Evolutionary conservation across 192 early-diverging fungal genomes (phyloP).

Genomic region (Linnemannia schmuckeri): DNA sequence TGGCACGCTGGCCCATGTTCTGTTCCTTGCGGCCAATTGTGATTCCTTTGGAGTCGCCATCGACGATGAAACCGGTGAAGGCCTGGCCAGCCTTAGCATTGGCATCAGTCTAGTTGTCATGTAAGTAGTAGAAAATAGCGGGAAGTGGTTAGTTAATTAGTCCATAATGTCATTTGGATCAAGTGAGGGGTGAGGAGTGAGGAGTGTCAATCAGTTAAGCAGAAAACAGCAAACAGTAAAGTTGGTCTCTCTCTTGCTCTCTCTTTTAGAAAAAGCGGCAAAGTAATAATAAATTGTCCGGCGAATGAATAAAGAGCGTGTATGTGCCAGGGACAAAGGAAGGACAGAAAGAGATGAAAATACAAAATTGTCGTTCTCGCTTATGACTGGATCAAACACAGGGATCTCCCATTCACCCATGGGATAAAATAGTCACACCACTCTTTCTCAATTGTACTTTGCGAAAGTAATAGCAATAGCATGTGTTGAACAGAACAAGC

Average conservation of each 20-base stretch:
- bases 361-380: conserved; percentile 27
- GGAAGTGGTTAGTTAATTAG: neutral
- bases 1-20: conserved; percentile 97
- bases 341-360: no score
- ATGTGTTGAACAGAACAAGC: neutral
- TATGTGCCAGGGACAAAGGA: neutral
- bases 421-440: conserved; percentile 4
- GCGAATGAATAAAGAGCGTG: conserved; percentile 1
- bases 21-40: conserved; percentile 94
- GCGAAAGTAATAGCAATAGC: neutral
- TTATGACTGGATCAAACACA: conserved; percentile 35
- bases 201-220: neutral
- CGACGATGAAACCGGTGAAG: conserved; percentile 97
- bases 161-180: neutral
- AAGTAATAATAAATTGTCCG: conserved; percentile 34
- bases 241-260: neutral
- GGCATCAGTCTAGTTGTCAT: conserved; percentile 71
- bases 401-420: neutral
- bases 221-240: neutral
- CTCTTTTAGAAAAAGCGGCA: neutral
- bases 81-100: conserved; percentile 84
- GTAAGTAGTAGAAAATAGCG: neutral
- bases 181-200: neutral
- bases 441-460: conserved; percentile 1
- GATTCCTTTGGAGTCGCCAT: conserved; percentile 91